A percentile compares a stretch with the other conserved stretches of the same genome.
These are phyloP conservation scores for Cercospora janseana DNA, from an alignment of 2,329 filamentous ascomycete genomes.

Conservation along the genomic window DNA sequence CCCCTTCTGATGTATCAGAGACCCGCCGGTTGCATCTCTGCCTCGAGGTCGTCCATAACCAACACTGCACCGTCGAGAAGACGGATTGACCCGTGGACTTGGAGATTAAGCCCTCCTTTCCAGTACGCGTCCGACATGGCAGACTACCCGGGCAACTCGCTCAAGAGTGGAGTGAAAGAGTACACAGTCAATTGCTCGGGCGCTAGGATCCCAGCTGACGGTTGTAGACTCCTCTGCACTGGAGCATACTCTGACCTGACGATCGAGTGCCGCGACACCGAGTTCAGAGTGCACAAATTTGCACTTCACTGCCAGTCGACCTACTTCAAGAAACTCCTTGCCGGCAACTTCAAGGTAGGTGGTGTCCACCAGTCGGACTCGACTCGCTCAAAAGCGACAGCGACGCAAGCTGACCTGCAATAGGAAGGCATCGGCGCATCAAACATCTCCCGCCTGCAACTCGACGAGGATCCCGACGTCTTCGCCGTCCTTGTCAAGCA, in stretches of 20 bases:
- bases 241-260: slow-evolving; percentile 44
- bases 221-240: background rate
- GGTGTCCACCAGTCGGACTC: background rate
- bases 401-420: background rate
- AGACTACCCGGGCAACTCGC: background rate
- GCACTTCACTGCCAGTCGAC: slow-evolving; percentile 44
- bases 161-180: background rate
- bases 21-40: too few species aligned
- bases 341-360: slow-evolving; percentile 25
- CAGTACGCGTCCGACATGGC: background rate
- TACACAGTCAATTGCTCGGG: background rate
- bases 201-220: background rate
- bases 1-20: too few species aligned
- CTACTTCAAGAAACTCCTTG: slow-evolving; percentile 45
- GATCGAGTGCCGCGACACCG: slow-evolving; percentile 41
- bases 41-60: too few species aligned
- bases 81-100: too few species aligned
- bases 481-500: slow-evolving; percentile 23
- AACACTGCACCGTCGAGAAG: too few species aligned
- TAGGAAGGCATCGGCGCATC: slow-evolving; percentile 18
- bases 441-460: slow-evolving; percentile 14
- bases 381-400: background rate
- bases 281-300: slow-evolving; percentile 44
- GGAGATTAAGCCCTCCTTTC: too few species aligned
- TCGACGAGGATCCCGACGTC: slow-evolving; percentile 22